These are phyloP conservation scores for Gautieria morchelliformis DNA, from an alignment of 768 basidiomycete genomes.

Conservation along the genomic window DNA sequence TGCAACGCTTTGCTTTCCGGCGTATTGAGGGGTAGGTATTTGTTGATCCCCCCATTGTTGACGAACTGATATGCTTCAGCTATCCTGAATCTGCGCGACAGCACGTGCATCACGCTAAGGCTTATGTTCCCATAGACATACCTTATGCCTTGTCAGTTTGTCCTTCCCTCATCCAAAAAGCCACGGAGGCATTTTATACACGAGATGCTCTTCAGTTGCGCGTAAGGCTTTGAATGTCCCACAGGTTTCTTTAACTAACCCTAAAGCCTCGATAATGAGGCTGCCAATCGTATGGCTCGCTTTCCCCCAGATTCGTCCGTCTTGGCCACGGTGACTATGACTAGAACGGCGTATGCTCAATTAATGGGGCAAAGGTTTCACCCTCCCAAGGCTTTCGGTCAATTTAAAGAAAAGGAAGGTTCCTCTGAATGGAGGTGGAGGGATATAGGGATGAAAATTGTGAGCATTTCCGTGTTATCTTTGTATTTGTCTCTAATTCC, in stretches of 20 bases:
- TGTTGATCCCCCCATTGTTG: not conserved
- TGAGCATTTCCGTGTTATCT: constrained; percentile 22
- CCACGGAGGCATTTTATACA: constrained; percentile 90
- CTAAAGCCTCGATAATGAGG: constrained; percentile 31
- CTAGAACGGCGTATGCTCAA: constrained; percentile 91
- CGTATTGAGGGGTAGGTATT: constrained; percentile 53
- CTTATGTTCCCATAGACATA: constrained; percentile 72
- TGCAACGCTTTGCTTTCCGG: constrained; percentile 62
- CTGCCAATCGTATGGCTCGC: constrained; percentile 80
- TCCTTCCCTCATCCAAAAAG: constrained; percentile 71
- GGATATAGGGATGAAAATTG: constrained; percentile 91
- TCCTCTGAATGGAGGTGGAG: constrained; percentile 66
- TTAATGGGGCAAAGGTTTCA: constrained; percentile 85
- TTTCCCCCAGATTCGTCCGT: constrained; percentile 69
- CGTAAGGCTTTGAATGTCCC: constrained; percentile 34
- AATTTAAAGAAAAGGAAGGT: constrained; percentile 53
- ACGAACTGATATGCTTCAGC: constrained; percentile 24
- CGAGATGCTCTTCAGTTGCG: constrained; percentile 85
- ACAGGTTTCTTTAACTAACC: not conserved
- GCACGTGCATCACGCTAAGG: constrained; percentile 71
- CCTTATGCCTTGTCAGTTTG: constrained; percentile 57
- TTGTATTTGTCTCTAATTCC: not conserved
- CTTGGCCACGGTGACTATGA: constrained; percentile 62
- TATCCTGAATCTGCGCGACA: constrained; percentile 59
- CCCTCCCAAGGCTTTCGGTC: constrained; percentile 83